phyloP scores from a whole-genome alignment of 1,284 basidiomycete species.

The Trichosporon coremiiforme region DNA sequence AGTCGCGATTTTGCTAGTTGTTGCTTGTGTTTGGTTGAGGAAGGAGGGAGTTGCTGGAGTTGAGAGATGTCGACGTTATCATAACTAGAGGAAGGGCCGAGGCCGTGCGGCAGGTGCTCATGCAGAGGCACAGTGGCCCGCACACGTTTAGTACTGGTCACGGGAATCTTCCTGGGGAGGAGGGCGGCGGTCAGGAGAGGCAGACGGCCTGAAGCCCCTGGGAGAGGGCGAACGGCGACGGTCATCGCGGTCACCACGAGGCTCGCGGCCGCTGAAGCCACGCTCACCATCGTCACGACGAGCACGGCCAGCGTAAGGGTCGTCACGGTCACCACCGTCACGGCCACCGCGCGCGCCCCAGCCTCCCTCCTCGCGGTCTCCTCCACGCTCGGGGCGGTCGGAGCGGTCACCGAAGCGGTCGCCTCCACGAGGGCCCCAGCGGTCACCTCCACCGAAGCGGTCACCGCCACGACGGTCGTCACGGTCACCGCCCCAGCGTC shows the following conservation, averaged over 20 bases:
- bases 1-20: neutral
- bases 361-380: conserved; percentile 27
- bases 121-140: neutral
- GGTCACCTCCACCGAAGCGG: conserved; percentile 39
- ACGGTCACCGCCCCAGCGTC: conserved; percentile 21
- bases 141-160: neutral
- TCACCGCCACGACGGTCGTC: conserved; percentile 44
- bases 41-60: neutral
- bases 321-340: conserved; percentile 38
- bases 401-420: conserved; percentile 34
- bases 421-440: conserved; percentile 37
- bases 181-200: conserved; percentile 46
- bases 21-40: conserved; percentile 4
- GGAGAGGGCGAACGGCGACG: conserved; percentile 33
- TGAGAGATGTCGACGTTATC: neutral
- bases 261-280: conserved; percentile 1
- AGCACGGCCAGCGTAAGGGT: conserved; percentile 44
- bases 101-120: neutral
- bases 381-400: conserved; percentile 29
- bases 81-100: neutral
- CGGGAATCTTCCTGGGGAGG: conserved; percentile 24
- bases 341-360: conserved; percentile 16
- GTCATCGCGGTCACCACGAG: conserved; percentile 20
- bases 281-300: conserved; percentile 40
- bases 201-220: conserved; percentile 38